Evolutionary conservation across 78 protist genomes (phyloP), one percentile per base, ranked within the genome.

Genomic region (Dictyostelium capitatum): DNA sequence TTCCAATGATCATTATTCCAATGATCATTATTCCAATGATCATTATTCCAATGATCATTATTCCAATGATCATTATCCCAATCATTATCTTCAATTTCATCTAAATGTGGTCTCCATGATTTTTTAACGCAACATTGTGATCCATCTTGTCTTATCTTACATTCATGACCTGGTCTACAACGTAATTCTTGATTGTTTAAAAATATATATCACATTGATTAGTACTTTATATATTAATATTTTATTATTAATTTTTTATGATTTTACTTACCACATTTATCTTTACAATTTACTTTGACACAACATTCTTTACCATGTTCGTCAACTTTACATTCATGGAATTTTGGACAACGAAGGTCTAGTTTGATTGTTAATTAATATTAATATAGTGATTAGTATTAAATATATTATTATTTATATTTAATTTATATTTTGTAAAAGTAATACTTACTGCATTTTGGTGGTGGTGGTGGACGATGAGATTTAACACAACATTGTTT

Each of bases 101-200:
- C 75, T 14, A 32, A 15, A n/a, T 20, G 30, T 62, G 70, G 70
- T 62, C 70, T 62, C 6, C 28, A 30, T 23, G 70, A 23, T 25
- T 17, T 30, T 37, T 37, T 37, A 15, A 62, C 70, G 23, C 70
- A 62, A 25, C 70, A 62, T 62, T 62, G 23, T 0, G 41, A 10
- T 7, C 70, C 70, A 62, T 62, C 70, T 25, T 23, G 37, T 62
- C 30, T 62, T 23, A 62, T 62, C 6, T 62, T 62, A 62, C 70
- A 62, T 62, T 62, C 70, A 9, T 46, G 79, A 1, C 10, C 15
- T 73, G 83, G 83, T 79, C 70, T 70, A 25, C 59, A 23, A 20
- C 64, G 54, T 37, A 30, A 30, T 5, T n/a, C n/a, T n/a, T n/a
- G n/a, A n/a, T n/a, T n/a, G n/a, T n/a, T n/a, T n/a, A n/a, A n/a